phyloP scores from a whole-genome alignment of 192 early-diverging fungal species.

The Cetraspora pellucida region DNA sequence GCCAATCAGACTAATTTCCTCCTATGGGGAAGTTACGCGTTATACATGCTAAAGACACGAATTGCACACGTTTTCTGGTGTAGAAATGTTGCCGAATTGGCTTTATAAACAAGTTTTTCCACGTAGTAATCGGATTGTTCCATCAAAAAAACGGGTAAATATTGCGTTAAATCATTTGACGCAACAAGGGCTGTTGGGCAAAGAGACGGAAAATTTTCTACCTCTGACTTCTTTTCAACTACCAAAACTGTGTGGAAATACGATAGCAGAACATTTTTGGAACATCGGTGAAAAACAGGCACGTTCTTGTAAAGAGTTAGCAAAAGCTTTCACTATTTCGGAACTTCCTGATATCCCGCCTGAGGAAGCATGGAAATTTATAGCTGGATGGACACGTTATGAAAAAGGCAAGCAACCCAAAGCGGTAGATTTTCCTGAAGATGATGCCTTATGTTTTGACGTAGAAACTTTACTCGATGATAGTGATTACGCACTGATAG shows the following conservation, averaged over 20 bases:
- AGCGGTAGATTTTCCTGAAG: conserved; percentile 56
- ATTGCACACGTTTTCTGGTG: too few relatives aligned
- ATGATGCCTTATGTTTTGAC: conserved; percentile 82
- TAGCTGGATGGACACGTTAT: conserved; percentile 86
- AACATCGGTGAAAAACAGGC: conserved; percentile 69
- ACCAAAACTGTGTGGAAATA: conserved; percentile 37
- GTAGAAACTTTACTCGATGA: conserved; percentile 76
- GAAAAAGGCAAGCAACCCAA: conserved; percentile 39
- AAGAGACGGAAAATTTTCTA: conserved; percentile 45
- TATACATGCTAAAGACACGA: too few relatives aligned
- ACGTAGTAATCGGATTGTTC: conserved; percentile 1
- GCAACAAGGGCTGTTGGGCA: conserved; percentile 57
- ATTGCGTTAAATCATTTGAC: conserved; percentile 53
- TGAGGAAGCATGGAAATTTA: conserved; percentile 56
- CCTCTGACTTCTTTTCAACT: conserved; percentile 27
- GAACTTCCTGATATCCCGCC: conserved; percentile 44
- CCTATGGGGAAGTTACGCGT: too few relatives aligned
- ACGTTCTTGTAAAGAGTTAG: conserved; percentile 57
- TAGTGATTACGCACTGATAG: conserved; percentile 78
- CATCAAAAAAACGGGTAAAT: conserved; percentile 14
- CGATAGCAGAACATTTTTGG: conserved; percentile 79
- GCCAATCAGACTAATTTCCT: too few relatives aligned
- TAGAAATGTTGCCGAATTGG: conserved; percentile 33
- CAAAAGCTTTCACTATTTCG: conserved; percentile 48
- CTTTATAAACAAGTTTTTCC: conserved; percentile 20